Base-by-base conservation (phyloP, 371 early-diverging fungal species). In the Circinella umbellata region DNA sequence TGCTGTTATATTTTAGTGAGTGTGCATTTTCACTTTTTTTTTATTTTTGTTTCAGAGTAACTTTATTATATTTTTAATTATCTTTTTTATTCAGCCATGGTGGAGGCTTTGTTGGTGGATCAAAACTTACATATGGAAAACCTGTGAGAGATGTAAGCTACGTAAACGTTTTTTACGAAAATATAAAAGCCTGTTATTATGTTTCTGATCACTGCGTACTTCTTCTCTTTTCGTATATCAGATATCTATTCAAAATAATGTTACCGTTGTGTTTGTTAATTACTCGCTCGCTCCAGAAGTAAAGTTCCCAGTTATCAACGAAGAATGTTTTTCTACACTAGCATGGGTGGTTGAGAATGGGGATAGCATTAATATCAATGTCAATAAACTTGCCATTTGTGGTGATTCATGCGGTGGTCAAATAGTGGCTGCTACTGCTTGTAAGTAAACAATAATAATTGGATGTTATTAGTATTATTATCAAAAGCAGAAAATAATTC, bases 331-430 rank as follows among this genome's bases (percentile, higher is more conserved):
- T 53, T 57, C 63, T 6, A 73, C 76, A 1, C 37, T 72, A 7
- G 34, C 63, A 7, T 76, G 73, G 70, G 59, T 70, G 17, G 18
- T 46, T 35, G 61, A 62, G 6, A 47, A 73, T 15, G 66, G 67
- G 3, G 54, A 53, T 10, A n/a, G n/a, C 3, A 20, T 70, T 35
- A 65, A 73, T 15, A 38, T 76, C 3, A 66, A 76, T 48, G 60
- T 59, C 4, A 46, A 55, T 17, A 57, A 63, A 10, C 7, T 76
- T 10, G 73, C 53, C 11, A n/a, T 76, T 1, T 68, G 54, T 53
- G 76, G 76, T 38, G 76, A 76, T 36, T 69, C 69, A 9, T 71
- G 63, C 13, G 73, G 73, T 27, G 74, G 71, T 27, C 73, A 68
- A 14, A 37, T 76, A 35, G 34, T 66, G 3, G 73, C 71, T 15